phyloP scores from a whole-genome alignment of 2,329 filamentous ascomycete genomes.

The Fusarium austroafricanum region DNA sequence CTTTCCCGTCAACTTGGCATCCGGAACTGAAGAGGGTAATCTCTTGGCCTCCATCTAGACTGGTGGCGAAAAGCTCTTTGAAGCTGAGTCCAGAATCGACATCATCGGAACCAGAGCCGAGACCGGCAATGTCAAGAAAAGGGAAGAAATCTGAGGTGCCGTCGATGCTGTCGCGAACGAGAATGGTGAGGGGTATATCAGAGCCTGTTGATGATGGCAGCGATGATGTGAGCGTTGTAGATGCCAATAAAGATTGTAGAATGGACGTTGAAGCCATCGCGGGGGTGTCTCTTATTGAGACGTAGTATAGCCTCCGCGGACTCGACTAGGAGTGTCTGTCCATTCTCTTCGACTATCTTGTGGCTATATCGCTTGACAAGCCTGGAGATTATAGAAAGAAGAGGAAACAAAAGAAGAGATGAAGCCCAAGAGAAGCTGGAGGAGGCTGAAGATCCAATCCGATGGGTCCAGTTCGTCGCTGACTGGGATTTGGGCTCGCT shows the following conservation, averaged over 20 bases:
- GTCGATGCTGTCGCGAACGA: slow-evolving; percentile 47
- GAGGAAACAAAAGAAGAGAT: background rate
- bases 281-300: background rate
- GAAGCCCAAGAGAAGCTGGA: slow-evolving; percentile 24
- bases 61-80: slow-evolving; percentile 50
- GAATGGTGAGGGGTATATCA: slow-evolving; percentile 45
- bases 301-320: slow-evolving; percentile 5
- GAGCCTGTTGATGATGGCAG: slow-evolving; percentile 28
- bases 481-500: slow-evolving; percentile 22
- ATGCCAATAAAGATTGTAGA: slow-evolving; percentile 23
- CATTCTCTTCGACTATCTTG: slow-evolving; percentile 14
- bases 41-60: slow-evolving; percentile 49
- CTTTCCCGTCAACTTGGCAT: slow-evolving; percentile 46
- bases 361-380: background rate
- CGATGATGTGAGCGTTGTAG: slow-evolving; percentile 17
- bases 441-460: slow-evolving; percentile 36
- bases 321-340: slow-evolving; percentile 20
- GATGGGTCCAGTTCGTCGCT: slow-evolving; percentile 17
- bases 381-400: background rate
- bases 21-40: slow-evolving; percentile 50
- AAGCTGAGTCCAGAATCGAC: slow-evolving; percentile 49
- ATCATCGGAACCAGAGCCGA: slow-evolving; percentile 45
- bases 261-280: slow-evolving; percentile 32
- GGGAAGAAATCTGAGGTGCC: slow-evolving; percentile 53
- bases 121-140: slow-evolving; percentile 51